Percentiles rank a stretch among this genome's conserved stretches.
Evolutionary conservation across 164 flowering plant genomes (phyloP).

Genomic region (Tinospora cordifolia): DNA sequence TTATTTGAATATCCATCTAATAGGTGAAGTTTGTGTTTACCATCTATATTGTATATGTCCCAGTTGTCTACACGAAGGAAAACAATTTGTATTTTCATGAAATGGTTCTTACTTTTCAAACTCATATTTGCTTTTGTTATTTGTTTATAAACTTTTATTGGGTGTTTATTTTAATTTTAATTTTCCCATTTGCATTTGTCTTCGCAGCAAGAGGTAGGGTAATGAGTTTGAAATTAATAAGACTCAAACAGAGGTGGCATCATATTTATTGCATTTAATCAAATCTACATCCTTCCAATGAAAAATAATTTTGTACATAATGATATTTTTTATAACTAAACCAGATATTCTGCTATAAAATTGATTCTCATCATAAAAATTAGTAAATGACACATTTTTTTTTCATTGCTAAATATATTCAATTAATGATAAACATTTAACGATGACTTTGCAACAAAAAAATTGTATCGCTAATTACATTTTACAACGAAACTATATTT

Average conservation of each 20-base stretch:
- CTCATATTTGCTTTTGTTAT: neutral
- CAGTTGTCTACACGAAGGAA: neutral
- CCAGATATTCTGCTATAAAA: no score
- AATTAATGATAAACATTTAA: no score
- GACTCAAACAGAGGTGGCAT: conserved; percentile 40
- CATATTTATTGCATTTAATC: conserved; percentile 45
- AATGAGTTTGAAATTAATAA: conserved; percentile 47
- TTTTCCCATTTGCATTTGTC: neutral
- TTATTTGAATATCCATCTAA: neutral
- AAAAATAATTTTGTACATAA: no score
- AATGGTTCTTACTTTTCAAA: neutral
- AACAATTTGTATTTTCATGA: neutral
- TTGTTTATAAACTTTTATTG: neutral
- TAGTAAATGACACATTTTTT: no score
- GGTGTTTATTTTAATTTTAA: no score
- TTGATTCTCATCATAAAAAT: no score
- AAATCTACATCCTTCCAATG: no score
- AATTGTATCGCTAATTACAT: no score
- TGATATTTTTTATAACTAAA: no score
- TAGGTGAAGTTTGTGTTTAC: neutral
- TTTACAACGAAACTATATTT: no score
- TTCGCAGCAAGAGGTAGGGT: conserved; percentile 55
- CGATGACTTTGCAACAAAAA: no score
- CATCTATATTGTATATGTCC: neutral
- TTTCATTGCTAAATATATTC: no score